These are phyloP conservation scores for Ploettnerulaceae sp. DNA, from an alignment of 2,329 filamentous ascomycete species.

Conservation along the genomic window DNA sequence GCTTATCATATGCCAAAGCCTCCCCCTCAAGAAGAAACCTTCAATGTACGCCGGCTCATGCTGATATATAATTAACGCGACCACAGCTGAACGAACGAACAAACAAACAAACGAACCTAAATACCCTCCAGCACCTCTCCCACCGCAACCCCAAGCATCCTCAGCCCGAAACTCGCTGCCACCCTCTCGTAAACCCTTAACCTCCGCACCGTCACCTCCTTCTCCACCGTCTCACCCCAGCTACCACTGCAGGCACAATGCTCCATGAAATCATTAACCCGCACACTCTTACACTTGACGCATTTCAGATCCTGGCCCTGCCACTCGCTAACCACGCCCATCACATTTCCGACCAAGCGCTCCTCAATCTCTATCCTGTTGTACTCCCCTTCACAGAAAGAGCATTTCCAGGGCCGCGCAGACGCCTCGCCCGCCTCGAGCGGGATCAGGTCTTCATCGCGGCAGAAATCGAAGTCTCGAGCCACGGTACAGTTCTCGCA, in stretches of 20 bases:
- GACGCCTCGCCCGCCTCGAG: not conserved
- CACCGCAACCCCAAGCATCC: conserved; percentile 75
- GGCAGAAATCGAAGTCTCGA: conserved; percentile 85
- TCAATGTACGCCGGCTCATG: too few species aligned
- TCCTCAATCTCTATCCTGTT: conserved; percentile 82
- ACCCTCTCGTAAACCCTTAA: conserved; percentile 70
- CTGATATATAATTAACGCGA: too few species aligned
- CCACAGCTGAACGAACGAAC: not conserved
- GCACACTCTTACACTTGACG: conserved; percentile 60
- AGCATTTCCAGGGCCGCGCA: conserved; percentile 63
- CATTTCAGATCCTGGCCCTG: conserved; percentile 87
- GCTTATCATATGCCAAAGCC: too few species aligned
- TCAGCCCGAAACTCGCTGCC: conserved; percentile 71
- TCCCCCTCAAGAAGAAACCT: too few species aligned
- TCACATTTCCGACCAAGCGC: conserved; percentile 68
- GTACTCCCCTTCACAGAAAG: conserved; percentile 69
- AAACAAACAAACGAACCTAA: conserved; percentile 26
- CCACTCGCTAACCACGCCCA: conserved; percentile 75
- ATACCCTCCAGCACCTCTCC: conserved; percentile 52
- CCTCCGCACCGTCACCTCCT: conserved; percentile 58
- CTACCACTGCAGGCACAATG: conserved; percentile 89
- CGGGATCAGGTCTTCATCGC: conserved; percentile 76
- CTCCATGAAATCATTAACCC: conserved; percentile 92
- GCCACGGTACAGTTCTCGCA: conserved; percentile 89
- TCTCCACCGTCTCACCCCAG: conserved; percentile 70